Evolutionary conservation across 1,284 basidiomycete genomes (phyloP).

Genomic region (Rhodofomes roseus): DNA sequence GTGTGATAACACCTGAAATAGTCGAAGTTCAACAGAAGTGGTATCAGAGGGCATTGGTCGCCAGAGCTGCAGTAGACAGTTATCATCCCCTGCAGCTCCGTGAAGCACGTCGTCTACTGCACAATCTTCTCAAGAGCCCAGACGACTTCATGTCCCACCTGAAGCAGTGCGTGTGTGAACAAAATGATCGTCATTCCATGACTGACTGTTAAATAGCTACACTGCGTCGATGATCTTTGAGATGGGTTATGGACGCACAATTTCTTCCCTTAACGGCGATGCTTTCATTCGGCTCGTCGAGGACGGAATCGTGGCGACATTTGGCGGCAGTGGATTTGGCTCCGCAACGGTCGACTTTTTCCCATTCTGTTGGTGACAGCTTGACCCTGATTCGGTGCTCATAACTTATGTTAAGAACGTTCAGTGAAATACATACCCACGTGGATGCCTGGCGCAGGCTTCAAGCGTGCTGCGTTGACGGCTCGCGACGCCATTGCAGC

Average conservation of each 20-base stretch:
- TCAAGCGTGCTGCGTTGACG: neutral
- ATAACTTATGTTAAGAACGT: neutral
- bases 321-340: slow-evolving; percentile 14
- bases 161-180: slow-evolving; percentile 16
- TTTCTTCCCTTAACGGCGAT: slow-evolving; percentile 17
- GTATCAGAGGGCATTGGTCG: slow-evolving; percentile 25
- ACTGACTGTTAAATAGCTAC: slow-evolving; percentile 11
- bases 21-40: no score
- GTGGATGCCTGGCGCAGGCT: slow-evolving; percentile 1
- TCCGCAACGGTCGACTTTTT: slow-evolving; percentile 26
- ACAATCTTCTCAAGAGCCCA: slow-evolving; percentile 19
- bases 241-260: slow-evolving; percentile 23
- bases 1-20: no score
- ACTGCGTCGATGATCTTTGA: slow-evolving; percentile 19
- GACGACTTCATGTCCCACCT: slow-evolving; percentile 21
- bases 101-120: slow-evolving; percentile 23
- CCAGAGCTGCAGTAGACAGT: slow-evolving; percentile 15
- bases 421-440: neutral
- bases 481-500: neutral
- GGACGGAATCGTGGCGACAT: slow-evolving; percentile 14
- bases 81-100: slow-evolving; percentile 24
- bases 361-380: slow-evolving; percentile 13
- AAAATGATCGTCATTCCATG: neutral
- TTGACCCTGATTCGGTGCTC: neutral
- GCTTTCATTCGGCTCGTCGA: slow-evolving; percentile 18